Conservation (phyloP, 768 basidiomycete species). For the Glaciozyma antarctica region DNA sequence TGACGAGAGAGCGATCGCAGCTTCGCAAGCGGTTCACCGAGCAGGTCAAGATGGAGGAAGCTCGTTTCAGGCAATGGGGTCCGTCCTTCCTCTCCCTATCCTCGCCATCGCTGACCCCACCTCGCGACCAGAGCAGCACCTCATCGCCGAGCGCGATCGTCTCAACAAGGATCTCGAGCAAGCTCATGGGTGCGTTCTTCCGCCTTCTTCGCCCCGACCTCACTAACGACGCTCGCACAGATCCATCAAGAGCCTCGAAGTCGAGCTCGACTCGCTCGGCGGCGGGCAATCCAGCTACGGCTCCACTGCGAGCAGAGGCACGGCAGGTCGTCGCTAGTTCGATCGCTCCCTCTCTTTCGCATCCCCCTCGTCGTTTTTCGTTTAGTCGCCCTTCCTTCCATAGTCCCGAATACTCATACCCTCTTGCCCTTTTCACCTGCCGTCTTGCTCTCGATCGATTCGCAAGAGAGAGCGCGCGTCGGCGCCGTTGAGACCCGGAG, state of each 20-base stretch:
- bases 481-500: no score
- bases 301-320: slow-evolving; percentile 6
- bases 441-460: no score
- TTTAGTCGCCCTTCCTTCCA: no score
- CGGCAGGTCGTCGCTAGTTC: slow-evolving; percentile 14
- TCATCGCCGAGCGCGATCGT: slow-evolving; percentile 94
- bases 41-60: slow-evolving; percentile 98
- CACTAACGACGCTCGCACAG: slow-evolving; percentile 46
- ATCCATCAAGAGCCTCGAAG: slow-evolving; percentile 81
- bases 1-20: not conserved
- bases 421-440: no score
- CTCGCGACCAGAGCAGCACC: slow-evolving; percentile 47
- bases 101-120: not conserved
- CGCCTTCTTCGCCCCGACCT: not conserved
- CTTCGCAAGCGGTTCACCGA: slow-evolving; percentile 97
- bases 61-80: slow-evolving; percentile 97
- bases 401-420: no score
- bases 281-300: slow-evolving; percentile 19
- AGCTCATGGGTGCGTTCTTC: slow-evolving; percentile 44
- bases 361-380: no score
- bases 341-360: no score
- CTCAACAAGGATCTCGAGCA: slow-evolving; percentile 97
- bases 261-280: slow-evolving; percentile 49
- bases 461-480: no score
- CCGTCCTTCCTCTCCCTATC: slow-evolving; percentile 42